These are phyloP conservation scores for Morella rubra DNA, from an alignment of 306 rosid species.

Conservation along the genomic window DNA sequence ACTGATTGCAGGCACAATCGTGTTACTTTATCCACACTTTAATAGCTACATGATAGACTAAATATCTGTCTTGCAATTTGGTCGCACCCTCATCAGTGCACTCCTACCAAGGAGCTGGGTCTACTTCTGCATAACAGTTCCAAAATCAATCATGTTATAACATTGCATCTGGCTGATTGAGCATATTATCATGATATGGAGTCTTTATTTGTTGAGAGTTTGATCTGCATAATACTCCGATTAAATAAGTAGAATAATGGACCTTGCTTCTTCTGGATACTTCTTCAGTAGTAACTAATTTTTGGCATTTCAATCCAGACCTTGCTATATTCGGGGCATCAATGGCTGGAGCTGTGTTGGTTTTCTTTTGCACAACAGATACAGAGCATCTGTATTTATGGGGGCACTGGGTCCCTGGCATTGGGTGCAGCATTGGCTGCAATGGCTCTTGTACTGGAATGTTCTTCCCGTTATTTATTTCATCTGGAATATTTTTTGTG, in stretches of 20 bases:
- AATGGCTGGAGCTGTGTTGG: slow-evolving; percentile 99
- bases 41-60: background rate
- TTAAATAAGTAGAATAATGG: no score
- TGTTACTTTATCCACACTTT: background rate
- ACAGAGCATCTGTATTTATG: slow-evolving; percentile 87
- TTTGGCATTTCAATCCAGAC: slow-evolving; percentile 50
- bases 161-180: slow-evolving; percentile 8
- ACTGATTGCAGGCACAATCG: background rate
- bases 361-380: slow-evolving; percentile 89
- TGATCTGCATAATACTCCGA: background rate
- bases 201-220: background rate
- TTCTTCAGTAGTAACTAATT: slow-evolving; percentile 12
- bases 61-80: background rate
- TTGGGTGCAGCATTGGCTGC: slow-evolving; percentile 93
- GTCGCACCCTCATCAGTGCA: slow-evolving; percentile 10
- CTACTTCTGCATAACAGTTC: background rate
- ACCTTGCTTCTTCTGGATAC: slow-evolving; percentile 18
- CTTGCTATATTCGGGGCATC: slow-evolving; percentile 94
- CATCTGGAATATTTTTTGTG: slow-evolving; percentile 68
- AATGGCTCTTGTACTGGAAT: slow-evolving; percentile 96
- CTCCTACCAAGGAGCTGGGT: slow-evolving; percentile 23
- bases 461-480: slow-evolving; percentile 82
- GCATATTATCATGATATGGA: background rate
- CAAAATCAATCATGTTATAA: slow-evolving; percentile 8
- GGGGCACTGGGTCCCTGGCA: slow-evolving; percentile 91